These are phyloP conservation scores for Termitomyces eurrhizus DNA, from an alignment of 768 basidiomycete species.

Conservation along the genomic window DNA sequence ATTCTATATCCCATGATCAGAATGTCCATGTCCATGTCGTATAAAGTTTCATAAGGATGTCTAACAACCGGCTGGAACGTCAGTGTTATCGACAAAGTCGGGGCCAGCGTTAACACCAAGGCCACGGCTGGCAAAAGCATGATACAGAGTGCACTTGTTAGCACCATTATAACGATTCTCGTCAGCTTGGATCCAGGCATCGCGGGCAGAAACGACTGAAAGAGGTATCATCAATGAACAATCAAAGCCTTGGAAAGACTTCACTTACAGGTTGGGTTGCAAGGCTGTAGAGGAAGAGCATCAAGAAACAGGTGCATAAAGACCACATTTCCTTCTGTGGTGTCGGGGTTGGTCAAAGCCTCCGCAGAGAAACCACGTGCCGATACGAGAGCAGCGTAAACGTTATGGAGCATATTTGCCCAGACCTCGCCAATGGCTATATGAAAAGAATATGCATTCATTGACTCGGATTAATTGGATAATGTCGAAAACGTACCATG, in stretches of 20 bases:
- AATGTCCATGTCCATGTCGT: not conserved
- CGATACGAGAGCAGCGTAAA: slow-evolving; percentile 36
- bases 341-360: slow-evolving; percentile 36
- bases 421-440: slow-evolving; percentile 55
- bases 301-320: slow-evolving; percentile 51
- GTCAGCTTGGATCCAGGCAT: slow-evolving; percentile 53
- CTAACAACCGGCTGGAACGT: slow-evolving; percentile 26
- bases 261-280: slow-evolving; percentile 45
- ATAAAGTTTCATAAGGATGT: not conserved
- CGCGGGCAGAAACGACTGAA: slow-evolving; percentile 40
- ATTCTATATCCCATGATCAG: not conserved
- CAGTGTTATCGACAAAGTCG: slow-evolving; percentile 24
- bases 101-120: slow-evolving; percentile 34
- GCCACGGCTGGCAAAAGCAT: slow-evolving; percentile 47
- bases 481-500: slow-evolving; percentile 32
- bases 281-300: slow-evolving; percentile 44
- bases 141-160: slow-evolving; percentile 42
- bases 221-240: not conserved
- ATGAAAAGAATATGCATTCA: not conserved
- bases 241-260: not conserved
- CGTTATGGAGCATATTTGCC: slow-evolving; percentile 43
- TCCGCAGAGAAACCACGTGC: slow-evolving; percentile 32
- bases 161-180: slow-evolving; percentile 39
- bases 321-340: slow-evolving; percentile 44
- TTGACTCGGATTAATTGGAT: not conserved